These are phyloP conservation scores for Artemisia argyi DNA, from an alignment of 129 eudicot genomes.

Conservation along the genomic window DNA sequence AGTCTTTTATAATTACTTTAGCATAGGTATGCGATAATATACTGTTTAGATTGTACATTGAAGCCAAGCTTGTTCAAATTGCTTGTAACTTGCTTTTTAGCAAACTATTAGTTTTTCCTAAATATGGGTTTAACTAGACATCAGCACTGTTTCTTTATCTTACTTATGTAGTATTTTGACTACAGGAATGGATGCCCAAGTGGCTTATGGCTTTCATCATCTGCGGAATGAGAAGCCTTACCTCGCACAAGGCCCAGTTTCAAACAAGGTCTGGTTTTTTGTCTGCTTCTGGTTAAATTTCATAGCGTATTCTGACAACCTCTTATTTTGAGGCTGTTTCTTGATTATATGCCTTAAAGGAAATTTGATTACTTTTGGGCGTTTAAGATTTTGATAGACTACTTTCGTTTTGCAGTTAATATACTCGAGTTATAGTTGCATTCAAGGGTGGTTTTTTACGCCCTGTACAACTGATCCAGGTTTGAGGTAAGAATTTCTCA, in stretches of 20 bases:
- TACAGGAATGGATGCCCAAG: slow-evolving; percentile 99
- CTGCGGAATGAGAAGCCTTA: slow-evolving; percentile 83
- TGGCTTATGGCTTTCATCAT: slow-evolving; percentile 92
- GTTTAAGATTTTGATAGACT: slow-evolving; percentile 7
- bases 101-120: no score
- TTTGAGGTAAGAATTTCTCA: slow-evolving; percentile 62
- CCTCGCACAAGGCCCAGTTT: slow-evolving; percentile 93
- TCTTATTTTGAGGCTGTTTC: not conserved
- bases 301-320: not conserved
- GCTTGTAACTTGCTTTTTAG: no score
- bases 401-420: slow-evolving; percentile 55
- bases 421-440: slow-evolving; percentile 88
- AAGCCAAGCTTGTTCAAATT: no score
- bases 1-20: slow-evolving; percentile 89
- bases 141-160: not conserved
- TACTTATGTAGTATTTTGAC: not conserved
- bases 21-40: slow-evolving; percentile 63
- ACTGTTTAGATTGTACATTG: not conserved
- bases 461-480: slow-evolving; percentile 88
- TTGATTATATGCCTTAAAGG: not conserved
- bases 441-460: slow-evolving; percentile 97
- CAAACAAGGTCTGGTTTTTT: slow-evolving; percentile 71
- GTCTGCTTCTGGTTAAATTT: not conserved
- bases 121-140: no score
- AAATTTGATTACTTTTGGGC: not conserved